These are phyloP conservation scores for Osmanthus fragrans DNA, from an alignment of 257 asterid species.

Conservation along the genomic window DNA sequence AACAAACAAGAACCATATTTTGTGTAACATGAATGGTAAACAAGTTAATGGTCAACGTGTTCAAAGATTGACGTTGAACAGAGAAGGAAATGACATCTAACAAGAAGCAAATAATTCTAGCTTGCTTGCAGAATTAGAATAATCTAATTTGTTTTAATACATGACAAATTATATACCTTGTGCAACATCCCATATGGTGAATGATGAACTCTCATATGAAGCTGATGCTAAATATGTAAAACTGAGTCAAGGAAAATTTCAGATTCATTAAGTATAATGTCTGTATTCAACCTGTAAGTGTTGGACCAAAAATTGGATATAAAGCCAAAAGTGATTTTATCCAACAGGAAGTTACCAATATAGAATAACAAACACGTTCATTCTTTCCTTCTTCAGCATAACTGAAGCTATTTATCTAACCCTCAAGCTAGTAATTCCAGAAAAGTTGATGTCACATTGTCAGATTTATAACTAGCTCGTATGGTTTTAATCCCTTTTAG, in stretches of 20 bases:
- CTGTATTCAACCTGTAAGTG: constrained; percentile 12
- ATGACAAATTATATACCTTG: constrained; percentile 56
- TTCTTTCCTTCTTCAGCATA: constrained; percentile 3
- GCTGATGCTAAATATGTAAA: constrained; percentile 92
- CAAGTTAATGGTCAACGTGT: neutral
- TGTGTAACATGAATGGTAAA: neutral
- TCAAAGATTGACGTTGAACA: neutral
- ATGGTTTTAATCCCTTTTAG: neutral
- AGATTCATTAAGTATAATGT: neutral
- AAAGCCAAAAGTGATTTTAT: neutral
- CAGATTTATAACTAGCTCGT: neutral
- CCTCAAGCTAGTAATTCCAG: neutral
- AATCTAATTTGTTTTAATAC: constrained; percentile 4
- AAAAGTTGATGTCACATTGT: too few relatives aligned
- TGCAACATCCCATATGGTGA: constrained; percentile 96
- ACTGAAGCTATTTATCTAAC: neutral
- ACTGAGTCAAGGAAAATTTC: constrained; percentile 53
- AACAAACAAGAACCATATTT: neutral
- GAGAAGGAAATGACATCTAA: neutral
- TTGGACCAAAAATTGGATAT: neutral
- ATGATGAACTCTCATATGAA: constrained; percentile 82
- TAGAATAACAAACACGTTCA: neutral
- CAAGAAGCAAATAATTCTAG: neutral
- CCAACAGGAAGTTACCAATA: neutral
- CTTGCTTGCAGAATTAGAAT: neutral